phyloP scores from a whole-genome alignment of 2,329 filamentous ascomycete species.

The Aureobasidium sp. region DNA sequence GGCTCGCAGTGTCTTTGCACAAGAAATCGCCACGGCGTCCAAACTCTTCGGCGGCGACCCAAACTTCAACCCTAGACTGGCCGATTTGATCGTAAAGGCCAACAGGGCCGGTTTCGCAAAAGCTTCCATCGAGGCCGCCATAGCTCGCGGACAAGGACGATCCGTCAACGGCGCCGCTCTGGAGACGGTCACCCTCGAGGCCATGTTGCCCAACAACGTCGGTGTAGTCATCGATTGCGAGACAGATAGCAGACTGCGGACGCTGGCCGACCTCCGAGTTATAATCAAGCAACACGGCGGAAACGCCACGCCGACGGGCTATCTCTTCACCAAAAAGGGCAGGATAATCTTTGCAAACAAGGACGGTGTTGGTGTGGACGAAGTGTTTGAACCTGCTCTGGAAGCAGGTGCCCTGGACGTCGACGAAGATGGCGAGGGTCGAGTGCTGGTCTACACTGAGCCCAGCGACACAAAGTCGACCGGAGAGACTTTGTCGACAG shows the following conservation, averaged over 20 bases:
- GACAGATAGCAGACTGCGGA: slow-evolving; percentile 69
- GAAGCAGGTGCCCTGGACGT: slow-evolving; percentile 76
- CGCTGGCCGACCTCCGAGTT: slow-evolving; percentile 62
- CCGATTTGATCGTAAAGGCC: slow-evolving; percentile 61
- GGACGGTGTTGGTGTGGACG: slow-evolving; percentile 50
- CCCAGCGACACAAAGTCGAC: slow-evolving; percentile 56
- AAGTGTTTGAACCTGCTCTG: slow-evolving; percentile 70
- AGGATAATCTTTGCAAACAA: slow-evolving; percentile 59
- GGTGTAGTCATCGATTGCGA: slow-evolving; percentile 78
- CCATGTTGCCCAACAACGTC: slow-evolving; percentile 63
- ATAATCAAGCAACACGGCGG: slow-evolving; percentile 66
- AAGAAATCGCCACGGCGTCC: slow-evolving; percentile 65
- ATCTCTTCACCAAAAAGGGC: slow-evolving; percentile 77
- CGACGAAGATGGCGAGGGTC: slow-evolving; percentile 57
- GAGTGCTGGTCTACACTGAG: slow-evolving; percentile 62
- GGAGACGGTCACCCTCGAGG: slow-evolving; percentile 71
- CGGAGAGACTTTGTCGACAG: slow-evolving; percentile 53
- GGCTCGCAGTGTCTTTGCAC: slow-evolving; percentile 57
- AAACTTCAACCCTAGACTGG: slow-evolving; percentile 65
- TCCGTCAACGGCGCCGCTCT: slow-evolving; percentile 65
- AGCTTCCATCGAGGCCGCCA: slow-evolving; percentile 69
- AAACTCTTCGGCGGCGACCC: slow-evolving; percentile 72
- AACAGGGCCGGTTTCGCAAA: slow-evolving; percentile 86
- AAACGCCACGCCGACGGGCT: slow-evolving; percentile 62
- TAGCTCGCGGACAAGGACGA: slow-evolving; percentile 80